Percentiles rank a stretch among this genome's conserved stretches.
phyloP scores from a whole-genome alignment of 257 asterid genomes.

The Lycium ferocissimum region DNA sequence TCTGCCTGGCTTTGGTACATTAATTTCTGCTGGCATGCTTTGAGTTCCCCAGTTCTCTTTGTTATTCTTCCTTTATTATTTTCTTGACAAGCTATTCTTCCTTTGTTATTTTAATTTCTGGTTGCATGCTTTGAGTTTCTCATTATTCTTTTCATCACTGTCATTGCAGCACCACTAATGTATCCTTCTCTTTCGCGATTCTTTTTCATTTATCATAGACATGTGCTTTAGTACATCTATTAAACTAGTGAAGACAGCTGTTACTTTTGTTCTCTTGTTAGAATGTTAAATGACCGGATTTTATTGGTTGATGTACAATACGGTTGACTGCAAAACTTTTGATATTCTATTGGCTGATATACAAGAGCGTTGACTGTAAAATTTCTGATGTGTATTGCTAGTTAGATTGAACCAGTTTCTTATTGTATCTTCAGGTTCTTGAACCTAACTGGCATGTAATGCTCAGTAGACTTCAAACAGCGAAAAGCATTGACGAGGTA shows the following conservation, averaged over 20 bases:
- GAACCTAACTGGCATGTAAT: constrained; percentile 99
- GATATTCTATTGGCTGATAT: not conserved
- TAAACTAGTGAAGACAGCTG: constrained; percentile 3
- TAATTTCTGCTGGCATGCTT: not conserved
- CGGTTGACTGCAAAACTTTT: not conserved
- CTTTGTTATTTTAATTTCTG: not conserved
- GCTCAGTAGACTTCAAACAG: constrained; percentile 90
- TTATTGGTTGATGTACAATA: not conserved
- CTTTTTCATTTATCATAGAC: not conserved
- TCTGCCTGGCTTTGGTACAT: constrained; percentile 33
- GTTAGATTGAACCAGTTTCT: not conserved
- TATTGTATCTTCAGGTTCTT: constrained; percentile 67
- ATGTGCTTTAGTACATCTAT: not conserved
- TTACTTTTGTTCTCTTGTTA: not conserved
- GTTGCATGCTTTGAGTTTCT: not conserved
- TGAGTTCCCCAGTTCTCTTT: not conserved
- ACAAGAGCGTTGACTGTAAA: not conserved
- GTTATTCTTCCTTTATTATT: not conserved
- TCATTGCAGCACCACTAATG: not conserved
- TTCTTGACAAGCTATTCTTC: not conserved
- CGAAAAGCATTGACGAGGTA: constrained; percentile 97
- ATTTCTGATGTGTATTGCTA: not conserved
- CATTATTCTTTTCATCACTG: not conserved
- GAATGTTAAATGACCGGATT: constrained; percentile 15
- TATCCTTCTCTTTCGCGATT: not conserved